A percentile compares a stretch with the other conserved stretches of the same genome.
Conservation (phyloP, 306 rosid genomes). For the Mimosa pudica region DNA sequence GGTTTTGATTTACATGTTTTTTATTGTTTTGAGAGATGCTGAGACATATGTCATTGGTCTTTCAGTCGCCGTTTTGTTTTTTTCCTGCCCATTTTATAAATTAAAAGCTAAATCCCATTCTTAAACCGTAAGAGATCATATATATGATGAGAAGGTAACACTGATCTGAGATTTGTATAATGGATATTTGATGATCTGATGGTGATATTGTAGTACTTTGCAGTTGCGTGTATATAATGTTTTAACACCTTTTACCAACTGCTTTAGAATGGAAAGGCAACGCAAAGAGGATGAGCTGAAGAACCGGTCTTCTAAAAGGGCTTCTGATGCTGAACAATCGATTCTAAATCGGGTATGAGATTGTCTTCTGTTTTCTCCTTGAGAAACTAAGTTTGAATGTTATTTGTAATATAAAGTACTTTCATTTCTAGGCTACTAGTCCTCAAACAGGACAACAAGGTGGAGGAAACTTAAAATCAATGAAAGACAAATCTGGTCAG, state of each 20-base stretch:
- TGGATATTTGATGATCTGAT: conserved; percentile 14
- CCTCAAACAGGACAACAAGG: conserved; percentile 61
- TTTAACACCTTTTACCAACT: conserved; percentile 27
- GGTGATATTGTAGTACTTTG: conserved; percentile 6
- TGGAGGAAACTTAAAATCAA: conserved; percentile 60
- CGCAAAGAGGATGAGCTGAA: conserved; percentile 63
- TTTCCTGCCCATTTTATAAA: background rate
- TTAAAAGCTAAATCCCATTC: conserved; percentile 4
- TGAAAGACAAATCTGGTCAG: conserved; percentile 59
- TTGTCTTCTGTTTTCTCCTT: background rate
- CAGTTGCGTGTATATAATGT: conserved; percentile 12
- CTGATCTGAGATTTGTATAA: conserved; percentile 18
- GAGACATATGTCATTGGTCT: conserved; percentile 20
- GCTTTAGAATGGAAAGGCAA: conserved; percentile 65
- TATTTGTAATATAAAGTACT: conserved; percentile 19
- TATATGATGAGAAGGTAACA: background rate
- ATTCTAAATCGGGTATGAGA: conserved; percentile 53
- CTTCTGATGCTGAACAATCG: conserved; percentile 52
- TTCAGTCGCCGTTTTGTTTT: conserved; percentile 3
- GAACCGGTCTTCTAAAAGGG: conserved; percentile 54
- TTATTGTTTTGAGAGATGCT: conserved; percentile 1
- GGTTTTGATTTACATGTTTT: conserved; percentile 4
- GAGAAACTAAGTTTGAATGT: conserved; percentile 20
- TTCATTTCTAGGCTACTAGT: conserved; percentile 56
- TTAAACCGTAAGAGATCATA: conserved; percentile 17